Evolutionary conservation across 1,139 yeast species (phyloP).

Genomic region (Arxiozyma slooffiae): DNA sequence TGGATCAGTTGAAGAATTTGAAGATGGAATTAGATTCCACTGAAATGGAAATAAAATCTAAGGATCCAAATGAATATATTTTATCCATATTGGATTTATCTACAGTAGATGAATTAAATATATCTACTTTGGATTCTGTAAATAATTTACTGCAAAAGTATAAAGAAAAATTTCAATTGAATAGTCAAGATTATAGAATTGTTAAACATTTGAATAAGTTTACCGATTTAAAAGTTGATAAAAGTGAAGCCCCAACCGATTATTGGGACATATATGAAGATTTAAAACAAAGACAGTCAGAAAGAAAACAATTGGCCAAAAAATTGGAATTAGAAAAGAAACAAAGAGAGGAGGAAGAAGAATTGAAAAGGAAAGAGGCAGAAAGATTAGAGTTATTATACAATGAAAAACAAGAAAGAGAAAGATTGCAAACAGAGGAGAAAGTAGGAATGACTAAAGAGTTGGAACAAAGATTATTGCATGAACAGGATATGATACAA

Average conservation of each 20-base stretch:
- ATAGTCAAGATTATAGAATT: slow-evolving; percentile 13
- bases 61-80: neutral
- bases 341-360: slow-evolving; percentile 7
- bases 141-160: slow-evolving; percentile 5
- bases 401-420: slow-evolving; percentile 2
- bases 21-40: neutral
- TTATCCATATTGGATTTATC: neutral
- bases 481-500: slow-evolving; percentile 12
- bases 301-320: slow-evolving; percentile 10
- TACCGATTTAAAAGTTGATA: slow-evolving; percentile 15
- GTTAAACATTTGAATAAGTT: slow-evolving; percentile 15
- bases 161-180: slow-evolving; percentile 5
- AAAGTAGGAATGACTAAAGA: slow-evolving; percentile 12
- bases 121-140: slow-evolving; percentile 6
- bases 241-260: slow-evolving; percentile 23
- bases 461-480: slow-evolving; percentile 8
- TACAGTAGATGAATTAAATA: neutral
- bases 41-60: neutral
- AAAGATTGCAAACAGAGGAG: slow-evolving; percentile 3
- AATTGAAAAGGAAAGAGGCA: slow-evolving; percentile 4
- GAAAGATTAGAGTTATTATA: neutral
- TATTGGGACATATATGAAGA: slow-evolving; percentile 18
- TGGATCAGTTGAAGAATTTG: neutral
- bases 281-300: slow-evolving; percentile 1
- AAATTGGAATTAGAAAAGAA: slow-evolving; percentile 7